phyloP scores from a whole-genome alignment of 2,329 filamentous ascomycete species.

The Pseudopyricularia javanii region DNA sequence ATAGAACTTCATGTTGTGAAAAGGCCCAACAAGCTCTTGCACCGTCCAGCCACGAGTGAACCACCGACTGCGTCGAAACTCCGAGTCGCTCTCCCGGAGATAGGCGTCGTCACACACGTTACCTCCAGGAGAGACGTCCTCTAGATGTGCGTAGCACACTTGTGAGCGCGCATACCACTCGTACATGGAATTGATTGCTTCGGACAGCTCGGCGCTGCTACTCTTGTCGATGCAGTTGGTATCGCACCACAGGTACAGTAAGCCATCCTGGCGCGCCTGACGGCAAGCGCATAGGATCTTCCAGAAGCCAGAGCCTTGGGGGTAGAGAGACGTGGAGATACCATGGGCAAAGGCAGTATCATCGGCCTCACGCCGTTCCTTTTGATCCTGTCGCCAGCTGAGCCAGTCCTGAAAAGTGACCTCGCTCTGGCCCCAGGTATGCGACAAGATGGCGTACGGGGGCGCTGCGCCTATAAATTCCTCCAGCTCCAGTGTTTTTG shows the following conservation, averaged over 20 bases:
- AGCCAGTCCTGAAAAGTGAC: conserved; percentile 5
- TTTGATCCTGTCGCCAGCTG: background rate
- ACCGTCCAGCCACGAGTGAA: conserved; percentile 42
- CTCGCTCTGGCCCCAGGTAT: conserved; percentile 8
- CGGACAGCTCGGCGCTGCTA: conserved; percentile 2
- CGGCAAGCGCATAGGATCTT: conserved; percentile 3
- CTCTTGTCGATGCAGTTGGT: conserved; percentile 7
- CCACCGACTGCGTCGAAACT: conserved; percentile 12
- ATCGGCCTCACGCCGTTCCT: background rate
- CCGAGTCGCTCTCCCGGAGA: background rate
- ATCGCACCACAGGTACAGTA: conserved; percentile 6
- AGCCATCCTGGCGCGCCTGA: background rate
- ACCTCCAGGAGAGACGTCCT: background rate
- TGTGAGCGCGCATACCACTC: conserved; percentile 1
- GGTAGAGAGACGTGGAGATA: background rate
- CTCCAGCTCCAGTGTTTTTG: background rate
- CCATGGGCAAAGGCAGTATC: background rate
- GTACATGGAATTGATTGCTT: conserved; percentile 6
- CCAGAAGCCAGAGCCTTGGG: background rate
- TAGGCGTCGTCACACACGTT: background rate
- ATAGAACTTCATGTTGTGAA: conserved; percentile 15
- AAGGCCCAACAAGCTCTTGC: conserved; percentile 49
- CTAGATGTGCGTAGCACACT: conserved; percentile 4
- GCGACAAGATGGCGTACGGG: conserved; percentile 8
- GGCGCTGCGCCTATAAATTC: conserved; percentile 1